Conservation (phyloP, 1,139 yeast species). For the Candida pseudoviswanathii region DNA sequence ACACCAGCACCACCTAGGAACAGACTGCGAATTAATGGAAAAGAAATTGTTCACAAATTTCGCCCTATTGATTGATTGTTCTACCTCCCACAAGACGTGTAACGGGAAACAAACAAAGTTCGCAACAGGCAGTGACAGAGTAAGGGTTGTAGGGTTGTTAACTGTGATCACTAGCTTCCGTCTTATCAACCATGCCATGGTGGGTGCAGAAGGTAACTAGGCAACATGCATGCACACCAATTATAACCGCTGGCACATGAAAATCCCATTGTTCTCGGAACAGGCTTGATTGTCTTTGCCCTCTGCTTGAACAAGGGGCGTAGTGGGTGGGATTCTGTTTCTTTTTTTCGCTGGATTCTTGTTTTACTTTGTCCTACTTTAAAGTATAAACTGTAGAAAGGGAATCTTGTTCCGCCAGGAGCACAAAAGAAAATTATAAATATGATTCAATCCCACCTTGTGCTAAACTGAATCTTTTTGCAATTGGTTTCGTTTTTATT, state of each 20-base stretch:
- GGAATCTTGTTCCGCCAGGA: background rate
- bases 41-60: background rate
- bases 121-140: too few relatives aligned
- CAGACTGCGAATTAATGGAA: background rate
- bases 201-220: background rate
- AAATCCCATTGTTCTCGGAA: background rate
- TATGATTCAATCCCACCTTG: background rate
- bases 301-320: conserved; percentile 1
- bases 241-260: background rate
- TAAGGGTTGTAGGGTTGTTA: too few relatives aligned
- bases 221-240: background rate
- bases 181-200: background rate
- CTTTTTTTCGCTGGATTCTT: background rate
- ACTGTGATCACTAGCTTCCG: background rate
- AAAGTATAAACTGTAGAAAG: background rate
- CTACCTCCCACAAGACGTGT: background rate
- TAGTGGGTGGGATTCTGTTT: background rate
- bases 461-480: background rate
- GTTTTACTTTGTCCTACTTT: background rate
- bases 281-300: background rate
- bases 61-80: conserved; percentile 1
- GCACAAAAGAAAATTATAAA: background rate
- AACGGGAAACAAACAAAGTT: background rate
- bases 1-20: background rate
- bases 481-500: background rate